A percentile compares a stretch with the other conserved stretches of the same genome.
Conservation (phyloP, 2,329 filamentous ascomycete species). For the Clarireedia paspali region DNA sequence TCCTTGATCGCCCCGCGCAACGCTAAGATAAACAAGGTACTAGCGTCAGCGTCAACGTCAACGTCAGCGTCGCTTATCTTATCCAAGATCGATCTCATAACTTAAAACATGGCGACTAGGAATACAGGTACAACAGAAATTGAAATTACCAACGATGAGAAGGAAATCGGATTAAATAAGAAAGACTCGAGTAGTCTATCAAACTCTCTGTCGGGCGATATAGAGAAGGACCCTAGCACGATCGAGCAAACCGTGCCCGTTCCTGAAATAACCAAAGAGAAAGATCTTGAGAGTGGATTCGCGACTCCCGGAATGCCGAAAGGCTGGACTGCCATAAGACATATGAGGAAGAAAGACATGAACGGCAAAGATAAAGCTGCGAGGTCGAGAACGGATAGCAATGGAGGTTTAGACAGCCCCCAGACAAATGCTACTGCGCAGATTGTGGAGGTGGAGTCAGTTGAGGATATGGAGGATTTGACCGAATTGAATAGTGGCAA, state of each 20-base stretch:
- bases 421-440: conserved; percentile 12
- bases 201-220: not conserved
- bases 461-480: conserved; percentile 17
- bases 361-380: not conserved
- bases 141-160: not conserved
- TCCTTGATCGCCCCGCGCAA: not conserved
- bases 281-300: not conserved
- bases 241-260: not conserved
- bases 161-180: not conserved
- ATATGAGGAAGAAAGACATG: not conserved
- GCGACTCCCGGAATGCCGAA: not conserved
- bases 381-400: conserved; percentile 5
- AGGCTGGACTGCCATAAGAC: conserved; percentile 1
- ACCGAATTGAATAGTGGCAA: conserved; percentile 26
- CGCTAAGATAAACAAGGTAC: not conserved
- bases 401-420: conserved; percentile 14
- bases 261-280: not conserved
- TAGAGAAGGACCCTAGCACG: not conserved
- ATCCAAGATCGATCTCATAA: not conserved
- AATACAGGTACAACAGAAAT: not conserved
- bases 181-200: not conserved
- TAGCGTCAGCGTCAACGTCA: not conserved
- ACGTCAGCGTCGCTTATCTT: not conserved
- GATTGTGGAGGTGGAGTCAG: not conserved
- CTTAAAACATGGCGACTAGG: not conserved